These are phyloP conservation scores for Microdochium bolleyi DNA, from an alignment of 2,329 filamentous ascomycete genomes.

Conservation along the genomic window DNA sequence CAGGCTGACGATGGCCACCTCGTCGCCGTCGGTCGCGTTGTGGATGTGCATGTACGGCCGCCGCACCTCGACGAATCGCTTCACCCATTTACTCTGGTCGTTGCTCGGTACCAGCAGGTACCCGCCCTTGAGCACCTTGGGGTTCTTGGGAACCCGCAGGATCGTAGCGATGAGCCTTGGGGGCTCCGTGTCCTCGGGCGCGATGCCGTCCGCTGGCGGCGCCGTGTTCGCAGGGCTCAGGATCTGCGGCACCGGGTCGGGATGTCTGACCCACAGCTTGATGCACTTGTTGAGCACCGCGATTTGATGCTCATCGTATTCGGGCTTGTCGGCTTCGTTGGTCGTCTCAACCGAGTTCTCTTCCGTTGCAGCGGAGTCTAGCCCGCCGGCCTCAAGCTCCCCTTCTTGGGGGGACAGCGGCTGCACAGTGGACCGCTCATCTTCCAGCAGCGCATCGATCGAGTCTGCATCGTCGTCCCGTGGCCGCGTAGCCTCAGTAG, in stretches of 20 bases:
- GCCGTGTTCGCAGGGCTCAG: slow-evolving; percentile 55
- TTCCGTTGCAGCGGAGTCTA: background rate
- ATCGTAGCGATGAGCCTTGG: slow-evolving; percentile 70
- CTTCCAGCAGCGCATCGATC: slow-evolving; percentile 50
- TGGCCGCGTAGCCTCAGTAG: slow-evolving; percentile 15
- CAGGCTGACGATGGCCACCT: slow-evolving; percentile 82
- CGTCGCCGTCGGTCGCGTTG: slow-evolving; percentile 76
- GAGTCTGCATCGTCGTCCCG: slow-evolving; percentile 36
- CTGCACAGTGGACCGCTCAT: slow-evolving; percentile 45
- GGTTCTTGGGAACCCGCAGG: slow-evolving; percentile 72
- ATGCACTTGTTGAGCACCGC: slow-evolving; percentile 47
- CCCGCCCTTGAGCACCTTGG: slow-evolving; percentile 73
- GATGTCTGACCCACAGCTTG: slow-evolving; percentile 56
- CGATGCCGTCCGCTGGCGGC: slow-evolving; percentile 57
- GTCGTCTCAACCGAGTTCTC: slow-evolving; percentile 3
- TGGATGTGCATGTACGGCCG: slow-evolving; percentile 90
- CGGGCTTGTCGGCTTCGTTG: slow-evolving; percentile 17
- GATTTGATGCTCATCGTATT: slow-evolving; percentile 38
- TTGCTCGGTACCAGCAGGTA: slow-evolving; percentile 81
- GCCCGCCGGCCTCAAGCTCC: slow-evolving; percentile 13
- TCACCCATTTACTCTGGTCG: slow-evolving; percentile 77
- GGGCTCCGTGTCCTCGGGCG: slow-evolving; percentile 34
- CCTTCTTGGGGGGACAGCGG: slow-evolving; percentile 6
- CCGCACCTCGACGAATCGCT: slow-evolving; percentile 86
- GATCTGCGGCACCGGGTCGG: slow-evolving; percentile 46